phyloP scores from a whole-genome alignment of 2,329 filamentous ascomycete genomes.

The Xylaria digitata region DNA sequence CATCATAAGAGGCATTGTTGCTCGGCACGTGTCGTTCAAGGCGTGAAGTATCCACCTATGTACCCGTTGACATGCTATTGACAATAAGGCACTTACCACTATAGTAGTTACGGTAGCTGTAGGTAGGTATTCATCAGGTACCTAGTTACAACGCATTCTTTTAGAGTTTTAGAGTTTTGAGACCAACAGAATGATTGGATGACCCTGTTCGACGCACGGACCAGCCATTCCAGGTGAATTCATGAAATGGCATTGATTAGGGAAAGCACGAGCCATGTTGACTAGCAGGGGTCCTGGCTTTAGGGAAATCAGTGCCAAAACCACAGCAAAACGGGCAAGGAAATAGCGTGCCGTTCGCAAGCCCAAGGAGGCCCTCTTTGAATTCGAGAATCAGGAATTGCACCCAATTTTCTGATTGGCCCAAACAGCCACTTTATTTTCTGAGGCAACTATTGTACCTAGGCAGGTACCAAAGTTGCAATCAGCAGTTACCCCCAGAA shows the following conservation, averaged over 20 bases:
- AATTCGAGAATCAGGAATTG: slow-evolving; percentile 37
- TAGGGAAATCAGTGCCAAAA: slow-evolving; percentile 42
- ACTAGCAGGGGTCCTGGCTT: slow-evolving; percentile 20
- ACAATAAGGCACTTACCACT: too few species aligned
- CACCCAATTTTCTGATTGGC: slow-evolving; percentile 44
- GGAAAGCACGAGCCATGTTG: slow-evolving; percentile 16
- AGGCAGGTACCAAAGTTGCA: slow-evolving; percentile 39
- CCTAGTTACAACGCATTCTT: too few species aligned
- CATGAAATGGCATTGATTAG: neutral
- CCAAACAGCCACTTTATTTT: slow-evolving; percentile 36
- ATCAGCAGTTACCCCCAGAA: slow-evolving; percentile 49
- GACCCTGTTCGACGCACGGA: slow-evolving; percentile 9
- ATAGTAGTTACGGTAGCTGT: too few species aligned
- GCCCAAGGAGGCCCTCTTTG: slow-evolving; percentile 39
- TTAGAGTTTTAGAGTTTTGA: slow-evolving; percentile 1
- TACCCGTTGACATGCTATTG: too few species aligned
- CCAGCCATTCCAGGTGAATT: neutral
- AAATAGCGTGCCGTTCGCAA: slow-evolving; percentile 41
- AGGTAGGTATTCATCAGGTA: too few species aligned
- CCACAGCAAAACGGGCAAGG: slow-evolving; percentile 42
- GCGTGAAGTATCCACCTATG: neutral
- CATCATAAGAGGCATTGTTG: neutral
- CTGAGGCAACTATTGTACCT: slow-evolving; percentile 32
- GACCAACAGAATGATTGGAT: slow-evolving; percentile 10
- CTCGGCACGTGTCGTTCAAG: neutral